Conservation (phyloP, 2,329 filamentous ascomycete genomes). For the Penicillium sp. region DNA sequence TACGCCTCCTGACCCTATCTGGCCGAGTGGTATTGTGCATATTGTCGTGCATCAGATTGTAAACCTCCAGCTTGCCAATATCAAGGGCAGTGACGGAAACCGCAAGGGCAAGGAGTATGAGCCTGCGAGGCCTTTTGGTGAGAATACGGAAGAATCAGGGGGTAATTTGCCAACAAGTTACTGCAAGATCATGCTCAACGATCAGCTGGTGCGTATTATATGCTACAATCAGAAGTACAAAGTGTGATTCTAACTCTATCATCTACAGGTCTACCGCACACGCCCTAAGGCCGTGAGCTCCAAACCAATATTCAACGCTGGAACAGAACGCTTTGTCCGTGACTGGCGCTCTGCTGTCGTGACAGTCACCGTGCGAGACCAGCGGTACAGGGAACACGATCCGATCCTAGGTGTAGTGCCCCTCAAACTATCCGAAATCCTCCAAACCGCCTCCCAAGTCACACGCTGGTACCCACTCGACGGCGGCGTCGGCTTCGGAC, state of each 20-base stretch:
- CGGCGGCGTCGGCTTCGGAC: constrained; percentile 88
- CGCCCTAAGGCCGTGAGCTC: constrained; percentile 89
- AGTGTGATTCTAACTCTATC: constrained; percentile 4
- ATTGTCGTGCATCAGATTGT: constrained; percentile 92
- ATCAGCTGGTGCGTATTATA: constrained; percentile 63
- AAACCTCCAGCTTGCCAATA: constrained; percentile 86
- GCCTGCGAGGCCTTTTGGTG: constrained; percentile 80
- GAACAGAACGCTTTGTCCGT: constrained; percentile 86
- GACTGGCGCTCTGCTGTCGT: constrained; percentile 89
- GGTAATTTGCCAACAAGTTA: constrained; percentile 84
- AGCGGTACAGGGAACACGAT: constrained; percentile 87
- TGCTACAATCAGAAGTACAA: not conserved
- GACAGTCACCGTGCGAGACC: constrained; percentile 85
- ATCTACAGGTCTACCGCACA: constrained; percentile 74
- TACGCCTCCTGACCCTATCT: constrained; percentile 92
- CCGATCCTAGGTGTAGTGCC: constrained; percentile 91
- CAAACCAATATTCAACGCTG: constrained; percentile 95
- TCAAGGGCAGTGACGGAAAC: constrained; percentile 80
- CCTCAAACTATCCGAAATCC: constrained; percentile 80
- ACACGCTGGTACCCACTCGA: constrained; percentile 96
- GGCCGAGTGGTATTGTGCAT: constrained; percentile 87
- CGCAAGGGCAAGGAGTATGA: constrained; percentile 84
- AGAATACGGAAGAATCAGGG: constrained; percentile 80
- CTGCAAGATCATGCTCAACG: constrained; percentile 88
- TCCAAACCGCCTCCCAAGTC: constrained; percentile 81